Evolutionary conservation across 2,329 filamentous ascomycete genomes (phyloP).

Genomic region (Penicillium sp.): DNA sequence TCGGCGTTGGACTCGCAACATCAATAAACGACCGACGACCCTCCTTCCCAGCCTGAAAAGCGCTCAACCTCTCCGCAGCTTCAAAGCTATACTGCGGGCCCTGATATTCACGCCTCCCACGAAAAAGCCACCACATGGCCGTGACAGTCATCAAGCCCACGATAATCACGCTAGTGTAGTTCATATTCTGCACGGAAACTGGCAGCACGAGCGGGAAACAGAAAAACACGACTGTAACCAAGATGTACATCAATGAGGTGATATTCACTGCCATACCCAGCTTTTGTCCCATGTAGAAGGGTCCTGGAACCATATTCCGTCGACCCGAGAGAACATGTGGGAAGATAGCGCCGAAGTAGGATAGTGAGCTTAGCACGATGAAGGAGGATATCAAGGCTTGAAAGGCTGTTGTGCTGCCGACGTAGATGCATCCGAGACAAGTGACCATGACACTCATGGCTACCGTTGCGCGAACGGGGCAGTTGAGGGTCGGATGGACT

Average conservation of each 20-base stretch:
- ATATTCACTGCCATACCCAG: conserved; percentile 60
- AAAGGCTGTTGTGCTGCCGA: conserved; percentile 71
- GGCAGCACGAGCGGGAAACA: conserved; percentile 63
- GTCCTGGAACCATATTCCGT: conserved; percentile 59
- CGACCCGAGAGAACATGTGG: conserved; percentile 59
- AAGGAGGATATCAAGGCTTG: conserved; percentile 69
- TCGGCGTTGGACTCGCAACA: conserved; percentile 12
- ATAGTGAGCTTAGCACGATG: conserved; percentile 61
- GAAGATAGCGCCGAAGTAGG: conserved; percentile 69
- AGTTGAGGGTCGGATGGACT: conserved; percentile 55
- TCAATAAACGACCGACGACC: conserved; percentile 27
- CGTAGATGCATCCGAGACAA: conserved; percentile 67
- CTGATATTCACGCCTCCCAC: conserved; percentile 38
- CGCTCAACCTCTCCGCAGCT: conserved; percentile 60
- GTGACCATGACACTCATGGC: conserved; percentile 59
- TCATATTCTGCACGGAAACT: conserved; percentile 58
- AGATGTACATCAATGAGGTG: conserved; percentile 63
- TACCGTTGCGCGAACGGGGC: conserved; percentile 63
- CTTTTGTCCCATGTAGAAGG: conserved; percentile 61
- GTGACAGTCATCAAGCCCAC: conserved; percentile 44
- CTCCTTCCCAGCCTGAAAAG: conserved; percentile 35
- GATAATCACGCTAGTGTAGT: conserved; percentile 54
- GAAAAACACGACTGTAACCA: conserved; percentile 68
- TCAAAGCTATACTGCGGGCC: conserved; percentile 56
- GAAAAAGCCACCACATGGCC: conserved; percentile 43